Conservation (phyloP, 140 eudicot genomes). For the Anethum foeniculum region DNA sequence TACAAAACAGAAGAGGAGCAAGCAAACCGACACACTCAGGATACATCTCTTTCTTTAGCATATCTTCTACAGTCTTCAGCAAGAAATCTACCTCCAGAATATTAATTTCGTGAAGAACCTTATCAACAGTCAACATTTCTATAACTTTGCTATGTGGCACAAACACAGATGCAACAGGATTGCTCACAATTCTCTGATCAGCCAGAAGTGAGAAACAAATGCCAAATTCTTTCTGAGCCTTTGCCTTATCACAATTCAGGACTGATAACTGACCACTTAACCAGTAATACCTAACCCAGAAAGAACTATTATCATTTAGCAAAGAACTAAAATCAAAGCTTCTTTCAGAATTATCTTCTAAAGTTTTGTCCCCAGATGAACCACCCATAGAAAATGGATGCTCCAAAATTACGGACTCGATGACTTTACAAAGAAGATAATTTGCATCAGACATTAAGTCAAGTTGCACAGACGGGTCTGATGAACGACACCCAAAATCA, state of each 20-base stretch:
- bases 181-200: constrained; percentile 28
- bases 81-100: constrained; percentile 65
- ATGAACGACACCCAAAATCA: constrained; percentile 56
- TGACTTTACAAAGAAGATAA: constrained; percentile 78
- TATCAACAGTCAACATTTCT: constrained; percentile 48
- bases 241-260: constrained; percentile 50
- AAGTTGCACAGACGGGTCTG: constrained; percentile 29
- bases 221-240: constrained; percentile 70
- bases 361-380: constrained; percentile 15
- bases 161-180: constrained; percentile 32
- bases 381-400: constrained; percentile 27
- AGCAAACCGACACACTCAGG: constrained; percentile 57
- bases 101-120: constrained; percentile 56
- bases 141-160: constrained; percentile 64
- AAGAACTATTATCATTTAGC: constrained; percentile 48
- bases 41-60: constrained; percentile 63
- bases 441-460: constrained; percentile 51
- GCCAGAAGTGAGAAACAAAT: constrained; percentile 51
- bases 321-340: constrained; percentile 21
- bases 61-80: constrained; percentile 42
- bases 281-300: constrained; percentile 90
- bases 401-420: constrained; percentile 65
- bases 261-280: constrained; percentile 67
- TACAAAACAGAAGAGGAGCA: constrained; percentile 61
- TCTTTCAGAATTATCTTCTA: constrained; percentile 25